Evolutionary conservation across 179 eudicot species (phyloP), one percentile per base, ranked within the genome.

Genomic region (Corrigiola litoralis): DNA sequence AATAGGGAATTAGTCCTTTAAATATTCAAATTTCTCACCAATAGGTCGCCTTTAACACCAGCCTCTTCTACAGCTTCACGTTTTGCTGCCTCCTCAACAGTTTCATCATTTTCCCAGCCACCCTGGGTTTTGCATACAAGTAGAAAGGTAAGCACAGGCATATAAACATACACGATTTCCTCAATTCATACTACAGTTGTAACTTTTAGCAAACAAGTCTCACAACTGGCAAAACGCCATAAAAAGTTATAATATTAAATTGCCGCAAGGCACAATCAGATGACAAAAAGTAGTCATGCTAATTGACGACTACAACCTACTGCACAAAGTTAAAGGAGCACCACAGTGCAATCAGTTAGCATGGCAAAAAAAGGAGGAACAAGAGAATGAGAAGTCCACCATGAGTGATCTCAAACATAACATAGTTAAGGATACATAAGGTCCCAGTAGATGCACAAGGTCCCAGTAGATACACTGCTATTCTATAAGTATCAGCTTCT

Each of bases 61-160:
- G 96, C 96, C 77, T 89, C 96, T 76, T 89, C 96, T 49, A 82
- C 63, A 27, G 96, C 92, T 82, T 89, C 96, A 51, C 90, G 89
- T 32, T 47, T 74, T 21, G 96, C 96, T 23, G 96, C 96, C 73
- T 84, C 86, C 76, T 84, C 79, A 17, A 85, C 88, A 36, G 92
- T 84, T 81, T 88, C 96, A 72, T 88, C 96, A 64, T 86, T 84
- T 73, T 88, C 96, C 96, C 96, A 88, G 62, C 96, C 96, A 62
- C 96, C 96, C 92, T 89, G 72, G 7, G 31, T 50, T 67, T 72
- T 29, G 21, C 24, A 45, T 47, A 68, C 5, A 9, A 42, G 16
- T 38, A 49, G 36, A 48, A 29, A 24, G 2, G 16, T 64, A 59
- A 69, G 66, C 56, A 21, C 18, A 21, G 14, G 34, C 20, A 23